phyloP scores from a whole-genome alignment of 1,139 yeast genomes.

The Spathaspora sp. region DNA sequence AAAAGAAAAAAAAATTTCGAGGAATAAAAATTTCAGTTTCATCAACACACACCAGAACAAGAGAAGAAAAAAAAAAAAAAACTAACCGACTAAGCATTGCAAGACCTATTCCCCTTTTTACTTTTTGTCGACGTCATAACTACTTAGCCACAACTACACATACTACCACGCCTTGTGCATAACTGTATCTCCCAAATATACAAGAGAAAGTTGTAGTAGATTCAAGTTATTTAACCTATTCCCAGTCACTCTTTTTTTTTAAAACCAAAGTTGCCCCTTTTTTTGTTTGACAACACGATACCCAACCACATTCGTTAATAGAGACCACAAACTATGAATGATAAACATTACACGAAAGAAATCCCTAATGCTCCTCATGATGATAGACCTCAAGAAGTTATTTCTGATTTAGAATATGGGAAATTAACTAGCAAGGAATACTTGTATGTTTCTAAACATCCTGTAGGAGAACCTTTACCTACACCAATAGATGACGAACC shows the following conservation, averaged over 20 bases:
- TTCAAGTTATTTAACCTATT: neutral
- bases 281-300: neutral
- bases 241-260: conserved; percentile 1
- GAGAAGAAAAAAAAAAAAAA: neutral
- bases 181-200: neutral
- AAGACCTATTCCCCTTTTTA: neutral
- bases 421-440: conserved; percentile 55
- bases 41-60: neutral
- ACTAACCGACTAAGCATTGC: neutral
- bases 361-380: conserved; percentile 55
- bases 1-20: conserved; percentile 1
- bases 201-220: neutral
- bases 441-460: conserved; percentile 53
- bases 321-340: neutral
- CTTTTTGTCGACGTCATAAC: neutral
- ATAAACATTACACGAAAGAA: conserved; percentile 10
- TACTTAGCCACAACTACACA: neutral
- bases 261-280: neutral
- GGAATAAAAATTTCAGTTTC: neutral
- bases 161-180: neutral
- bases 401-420: conserved; percentile 67
- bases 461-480: conserved; percentile 54
- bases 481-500: conserved; percentile 81
- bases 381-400: conserved; percentile 46
- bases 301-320: neutral